A percentile compares a stretch with the other conserved stretches of the same genome.
phyloP scores from a whole-genome alignment of 2,329 filamentous ascomycete species.

The Trichoderma cornu-damae region DNA sequence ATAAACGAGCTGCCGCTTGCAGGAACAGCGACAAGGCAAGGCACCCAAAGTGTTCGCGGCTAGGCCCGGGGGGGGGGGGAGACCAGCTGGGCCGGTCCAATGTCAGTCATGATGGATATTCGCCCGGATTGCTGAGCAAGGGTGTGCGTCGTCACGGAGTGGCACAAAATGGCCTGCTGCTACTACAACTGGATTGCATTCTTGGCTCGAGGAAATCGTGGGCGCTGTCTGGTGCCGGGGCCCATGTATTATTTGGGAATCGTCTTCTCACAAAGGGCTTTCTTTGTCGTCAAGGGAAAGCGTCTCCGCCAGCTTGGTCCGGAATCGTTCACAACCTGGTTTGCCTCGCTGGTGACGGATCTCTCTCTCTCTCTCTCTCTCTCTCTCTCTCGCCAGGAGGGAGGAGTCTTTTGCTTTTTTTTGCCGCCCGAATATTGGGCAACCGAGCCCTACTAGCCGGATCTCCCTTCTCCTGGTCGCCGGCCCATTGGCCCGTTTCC shows the following conservation, averaged over 20 bases:
- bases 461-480: background rate
- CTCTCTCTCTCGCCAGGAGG: background rate
- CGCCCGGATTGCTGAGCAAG: background rate
- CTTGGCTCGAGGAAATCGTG: slow-evolving; percentile 13
- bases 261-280: background rate
- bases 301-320: background rate
- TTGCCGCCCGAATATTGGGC: slow-evolving; percentile 2
- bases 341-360: background rate
- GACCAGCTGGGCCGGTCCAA: slow-evolving; percentile 1
- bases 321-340: background rate
- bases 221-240: slow-evolving; percentile 4
- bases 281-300: background rate
- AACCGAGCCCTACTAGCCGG: background rate
- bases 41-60: background rate
- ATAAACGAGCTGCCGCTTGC: slow-evolving; percentile 13
- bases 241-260: background rate
- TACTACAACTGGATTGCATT: too few relatives aligned
- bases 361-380: background rate
- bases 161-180: too few relatives aligned
- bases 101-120: background rate
- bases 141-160: slow-evolving; percentile 1
- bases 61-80: slow-evolving; percentile 5
- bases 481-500: background rate
- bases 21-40: background rate
- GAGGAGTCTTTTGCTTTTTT: too few relatives aligned